Evolutionary conservation across 2,329 filamentous ascomycete genomes (phyloP).

Genomic region (Monosporascus sp.): DNA sequence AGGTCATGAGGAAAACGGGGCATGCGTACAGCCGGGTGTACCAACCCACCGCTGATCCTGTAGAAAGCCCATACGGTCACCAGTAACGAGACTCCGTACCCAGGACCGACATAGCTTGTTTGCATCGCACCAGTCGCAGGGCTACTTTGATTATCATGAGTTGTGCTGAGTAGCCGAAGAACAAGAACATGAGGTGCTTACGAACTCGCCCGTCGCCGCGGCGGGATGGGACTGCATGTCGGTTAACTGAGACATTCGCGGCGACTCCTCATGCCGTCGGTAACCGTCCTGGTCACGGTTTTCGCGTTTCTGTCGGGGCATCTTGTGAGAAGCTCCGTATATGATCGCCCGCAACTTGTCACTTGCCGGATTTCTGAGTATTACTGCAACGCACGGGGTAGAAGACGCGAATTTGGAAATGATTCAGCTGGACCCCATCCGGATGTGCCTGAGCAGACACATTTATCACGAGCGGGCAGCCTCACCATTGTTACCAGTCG

Average conservation of each 20-base stretch:
- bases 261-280: not conserved
- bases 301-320: not conserved
- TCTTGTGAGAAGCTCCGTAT: too few species aligned
- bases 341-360: too few species aligned
- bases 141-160: conserved; percentile 21
- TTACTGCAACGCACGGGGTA: too few species aligned
- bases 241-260: conserved; percentile 7
- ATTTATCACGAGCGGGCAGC: not conserved
- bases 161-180: conserved; percentile 33
- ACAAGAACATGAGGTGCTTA: conserved; percentile 39
- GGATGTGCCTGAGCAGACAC: too few species aligned
- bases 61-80: conserved; percentile 47
- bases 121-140: conserved; percentile 15
- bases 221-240: conserved; percentile 27
- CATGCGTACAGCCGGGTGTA: conserved; percentile 33
- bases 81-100: conserved; percentile 39
- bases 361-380: too few species aligned
- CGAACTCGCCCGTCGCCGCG: conserved; percentile 35
- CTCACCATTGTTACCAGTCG: not conserved
- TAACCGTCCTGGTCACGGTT: not conserved
- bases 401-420: too few species aligned
- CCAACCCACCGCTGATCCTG: conserved; percentile 38
- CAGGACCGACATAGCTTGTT: conserved; percentile 34
- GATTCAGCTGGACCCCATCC: too few species aligned
- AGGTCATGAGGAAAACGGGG: not conserved